These are phyloP conservation scores for Candida coleopterorum DNA, from an alignment of 805 yeast species.

Conservation along the genomic window DNA sequence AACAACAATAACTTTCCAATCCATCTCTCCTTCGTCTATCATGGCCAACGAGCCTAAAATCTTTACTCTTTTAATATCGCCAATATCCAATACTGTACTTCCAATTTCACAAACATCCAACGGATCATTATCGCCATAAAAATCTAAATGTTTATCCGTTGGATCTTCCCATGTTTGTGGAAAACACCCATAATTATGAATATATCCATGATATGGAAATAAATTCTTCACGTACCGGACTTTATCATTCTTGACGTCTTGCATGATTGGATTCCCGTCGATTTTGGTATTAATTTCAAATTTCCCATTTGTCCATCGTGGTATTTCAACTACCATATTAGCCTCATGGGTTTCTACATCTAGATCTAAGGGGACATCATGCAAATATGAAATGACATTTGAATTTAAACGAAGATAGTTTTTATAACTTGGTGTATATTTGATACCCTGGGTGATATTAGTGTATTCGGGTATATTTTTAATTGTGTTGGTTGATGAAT, in stretches of 20 bases:
- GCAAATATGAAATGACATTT: constrained; percentile 59
- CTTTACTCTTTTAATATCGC: constrained; percentile 82
- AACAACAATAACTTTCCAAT: constrained; percentile 89
- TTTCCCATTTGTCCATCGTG: constrained; percentile 77
- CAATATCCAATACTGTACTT: constrained; percentile 57
- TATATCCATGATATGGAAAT: constrained; percentile 80
- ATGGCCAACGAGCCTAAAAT: constrained; percentile 92
- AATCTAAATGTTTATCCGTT: constrained; percentile 41
- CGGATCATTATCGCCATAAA: constrained; percentile 44
- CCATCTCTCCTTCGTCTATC: constrained; percentile 87
- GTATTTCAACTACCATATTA: constrained; percentile 42
- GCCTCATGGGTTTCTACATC: constrained; percentile 37
- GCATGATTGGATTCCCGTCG: constrained; percentile 71
- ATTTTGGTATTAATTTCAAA: constrained; percentile 63
- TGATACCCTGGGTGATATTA: constrained; percentile 24
- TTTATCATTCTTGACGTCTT: constrained; percentile 72
- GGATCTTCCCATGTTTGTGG: constrained; percentile 99
- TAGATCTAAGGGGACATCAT: constrained; percentile 60
- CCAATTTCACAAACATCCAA: constrained; percentile 83
- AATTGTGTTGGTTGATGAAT: background rate
- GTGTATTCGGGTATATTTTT: background rate
- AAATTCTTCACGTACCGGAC: constrained; percentile 73
- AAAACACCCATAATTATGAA: constrained; percentile 83
- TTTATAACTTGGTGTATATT: constrained; percentile 33
- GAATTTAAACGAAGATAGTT: constrained; percentile 44